These are phyloP conservation scores for Allomyces javanicus DNA, from an alignment of 192 early-diverging fungal species.

Conservation along the genomic window DNA sequence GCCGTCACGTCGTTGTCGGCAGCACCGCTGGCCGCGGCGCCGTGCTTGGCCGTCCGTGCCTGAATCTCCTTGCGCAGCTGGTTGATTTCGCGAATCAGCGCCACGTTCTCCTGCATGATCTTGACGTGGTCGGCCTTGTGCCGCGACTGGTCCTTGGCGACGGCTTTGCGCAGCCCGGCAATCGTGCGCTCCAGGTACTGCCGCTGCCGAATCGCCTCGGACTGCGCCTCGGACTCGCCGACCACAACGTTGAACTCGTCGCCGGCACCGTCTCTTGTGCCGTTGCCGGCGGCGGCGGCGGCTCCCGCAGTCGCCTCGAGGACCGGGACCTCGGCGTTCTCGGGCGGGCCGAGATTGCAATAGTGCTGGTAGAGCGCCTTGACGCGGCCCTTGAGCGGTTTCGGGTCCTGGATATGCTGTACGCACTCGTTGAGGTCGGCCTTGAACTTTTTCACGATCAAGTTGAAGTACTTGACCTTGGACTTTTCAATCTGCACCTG, in stretches of 20 bases:
- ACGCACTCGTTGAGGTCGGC: constrained; percentile 32
- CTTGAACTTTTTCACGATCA: constrained; percentile 27
- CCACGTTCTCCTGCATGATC: constrained; percentile 35
- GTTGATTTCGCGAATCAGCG: constrained; percentile 37
- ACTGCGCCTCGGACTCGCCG: constrained; percentile 26
- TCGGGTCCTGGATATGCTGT: constrained; percentile 38
- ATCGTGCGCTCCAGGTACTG: constrained; percentile 37
- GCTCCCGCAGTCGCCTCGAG: neutral
- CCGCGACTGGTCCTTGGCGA: constrained; percentile 27
- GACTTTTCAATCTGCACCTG: constrained; percentile 24
- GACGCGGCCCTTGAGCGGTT: constrained; percentile 27
- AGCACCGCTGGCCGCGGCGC: no score
- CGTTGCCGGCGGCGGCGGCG: neutral
- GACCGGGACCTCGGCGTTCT: neutral
- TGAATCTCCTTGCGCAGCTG: constrained; percentile 19
- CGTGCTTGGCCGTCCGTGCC: neutral
- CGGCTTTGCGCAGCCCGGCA: constrained; percentile 25
- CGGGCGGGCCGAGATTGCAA: constrained; percentile 12
- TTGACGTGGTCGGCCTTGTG: constrained; percentile 31
- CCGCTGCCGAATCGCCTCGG: constrained; percentile 32
- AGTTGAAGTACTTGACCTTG: constrained; percentile 15
- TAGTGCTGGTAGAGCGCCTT: constrained; percentile 41
- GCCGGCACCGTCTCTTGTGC: neutral
- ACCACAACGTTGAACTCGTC: constrained; percentile 3
- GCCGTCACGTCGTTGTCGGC: no score